phyloP scores from a whole-genome alignment of 2,329 filamentous ascomycete genomes.

The Chaetothyriales sp. region DNA sequence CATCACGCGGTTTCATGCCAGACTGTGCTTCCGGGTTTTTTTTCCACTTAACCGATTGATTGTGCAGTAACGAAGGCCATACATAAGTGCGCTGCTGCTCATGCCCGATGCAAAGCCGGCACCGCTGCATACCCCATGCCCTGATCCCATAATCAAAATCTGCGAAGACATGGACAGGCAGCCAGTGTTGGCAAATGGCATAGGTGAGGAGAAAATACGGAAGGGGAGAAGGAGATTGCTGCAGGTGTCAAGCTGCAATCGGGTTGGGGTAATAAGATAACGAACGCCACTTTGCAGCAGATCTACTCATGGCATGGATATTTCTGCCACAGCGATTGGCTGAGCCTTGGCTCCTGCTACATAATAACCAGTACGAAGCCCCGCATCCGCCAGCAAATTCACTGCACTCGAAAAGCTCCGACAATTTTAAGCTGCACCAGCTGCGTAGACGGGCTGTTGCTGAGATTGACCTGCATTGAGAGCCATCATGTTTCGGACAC shows the following conservation, averaged over 20 bases:
- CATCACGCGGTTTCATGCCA: no score
- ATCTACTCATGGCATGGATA: neutral
- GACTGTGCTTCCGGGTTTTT: no score
- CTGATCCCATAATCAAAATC: neutral
- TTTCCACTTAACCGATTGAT: no score
- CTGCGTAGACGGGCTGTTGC: conserved; percentile 15
- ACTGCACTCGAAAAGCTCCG: neutral
- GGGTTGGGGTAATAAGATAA: neutral
- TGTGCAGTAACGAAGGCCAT: no score
- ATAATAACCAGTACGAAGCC: no score
- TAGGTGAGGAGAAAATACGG: neutral
- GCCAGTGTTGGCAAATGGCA: no score
- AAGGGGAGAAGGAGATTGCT: neutral
- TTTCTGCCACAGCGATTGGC: neutral
- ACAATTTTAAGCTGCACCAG: conserved; percentile 15
- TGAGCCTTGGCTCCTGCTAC: no score
- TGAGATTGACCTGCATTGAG: conserved; percentile 4
- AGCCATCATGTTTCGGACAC: conserved; percentile 29
- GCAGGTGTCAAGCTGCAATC: neutral
- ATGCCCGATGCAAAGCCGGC: no score
- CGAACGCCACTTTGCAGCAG: neutral
- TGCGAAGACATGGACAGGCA: neutral
- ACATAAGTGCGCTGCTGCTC: no score
- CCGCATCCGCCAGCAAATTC: neutral
- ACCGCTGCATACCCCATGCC: no score